Evolutionary conservation across 1,139 yeast genomes (phyloP).

Genomic region (Yamadazyma diddensiae): DNA sequence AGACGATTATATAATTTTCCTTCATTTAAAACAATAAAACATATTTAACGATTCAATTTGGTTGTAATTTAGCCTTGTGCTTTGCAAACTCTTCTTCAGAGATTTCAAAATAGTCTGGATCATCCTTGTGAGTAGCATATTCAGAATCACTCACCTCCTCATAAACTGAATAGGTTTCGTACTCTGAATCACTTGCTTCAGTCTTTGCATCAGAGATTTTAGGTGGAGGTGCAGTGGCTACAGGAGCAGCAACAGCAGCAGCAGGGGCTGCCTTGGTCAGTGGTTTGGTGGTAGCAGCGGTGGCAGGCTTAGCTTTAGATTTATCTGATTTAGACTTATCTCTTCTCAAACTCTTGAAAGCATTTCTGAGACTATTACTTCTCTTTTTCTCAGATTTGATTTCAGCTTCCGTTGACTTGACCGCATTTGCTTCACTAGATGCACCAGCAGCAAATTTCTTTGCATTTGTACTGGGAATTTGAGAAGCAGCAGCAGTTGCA

Average conservation of each 20-base stretch:
- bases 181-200: slow-evolving; percentile 18
- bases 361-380: slow-evolving; percentile 13
- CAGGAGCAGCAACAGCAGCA: slow-evolving; percentile 10
- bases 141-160: slow-evolving; percentile 53
- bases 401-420: slow-evolving; percentile 3
- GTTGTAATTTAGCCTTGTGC: slow-evolving; percentile 17
- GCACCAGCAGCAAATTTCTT: slow-evolving; percentile 7
- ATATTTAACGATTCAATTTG: too few species aligned
- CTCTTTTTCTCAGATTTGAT: slow-evolving; percentile 9
- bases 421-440: slow-evolving; percentile 1
- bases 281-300: slow-evolving; percentile 7
- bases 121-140: slow-evolving; percentile 38
- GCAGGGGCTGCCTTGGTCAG: slow-evolving; percentile 7
- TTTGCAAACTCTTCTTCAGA: slow-evolving; percentile 33
- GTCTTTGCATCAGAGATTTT: slow-evolving; percentile 7
- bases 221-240: slow-evolving; percentile 9
- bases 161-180: slow-evolving; percentile 42
- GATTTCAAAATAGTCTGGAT: slow-evolving; percentile 52
- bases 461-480: slow-evolving; percentile 4
- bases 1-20: neutral
- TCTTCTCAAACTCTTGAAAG: slow-evolving; percentile 12
- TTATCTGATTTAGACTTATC: slow-evolving; percentile 4
- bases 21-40: slow-evolving; percentile 4
- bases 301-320: slow-evolving; percentile 8
- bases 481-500: slow-evolving; percentile 9